Conservation (phyloP, 139 green algal species). For the Chlorella sp. region DNA sequence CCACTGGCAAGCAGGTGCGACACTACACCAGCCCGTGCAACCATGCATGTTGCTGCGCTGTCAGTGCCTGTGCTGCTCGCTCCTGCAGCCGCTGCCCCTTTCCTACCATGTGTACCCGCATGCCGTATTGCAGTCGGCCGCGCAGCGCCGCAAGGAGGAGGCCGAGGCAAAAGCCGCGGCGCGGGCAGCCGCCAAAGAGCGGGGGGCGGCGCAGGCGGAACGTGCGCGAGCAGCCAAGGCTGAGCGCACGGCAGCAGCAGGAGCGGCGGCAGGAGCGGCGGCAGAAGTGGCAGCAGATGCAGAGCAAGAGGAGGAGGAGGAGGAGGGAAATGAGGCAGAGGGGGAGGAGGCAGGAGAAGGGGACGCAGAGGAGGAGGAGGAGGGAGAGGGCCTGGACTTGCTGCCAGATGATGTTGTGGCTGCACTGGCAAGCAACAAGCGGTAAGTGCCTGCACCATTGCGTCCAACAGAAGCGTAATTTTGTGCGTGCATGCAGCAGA, state of each 20-base stretch:
- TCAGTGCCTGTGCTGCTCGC: background rate
- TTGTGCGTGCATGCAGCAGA: no score
- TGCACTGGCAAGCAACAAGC: constrained; percentile 25
- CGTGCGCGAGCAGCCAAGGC: constrained; percentile 8
- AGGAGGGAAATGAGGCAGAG: background rate
- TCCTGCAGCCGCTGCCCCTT: background rate
- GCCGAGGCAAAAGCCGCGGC: constrained; percentile 16
- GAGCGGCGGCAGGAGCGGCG: background rate
- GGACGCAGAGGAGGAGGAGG: background rate
- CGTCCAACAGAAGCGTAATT: background rate
- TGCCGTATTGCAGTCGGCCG: background rate
- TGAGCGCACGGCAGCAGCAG: background rate
- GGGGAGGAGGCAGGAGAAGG: background rate
- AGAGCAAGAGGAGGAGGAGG: background rate
- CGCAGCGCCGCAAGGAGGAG: background rate
- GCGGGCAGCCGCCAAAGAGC: background rate
- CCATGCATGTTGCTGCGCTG: constrained; percentile 14
- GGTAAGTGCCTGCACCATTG: background rate
- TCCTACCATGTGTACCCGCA: background rate
- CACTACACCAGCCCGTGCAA: background rate
- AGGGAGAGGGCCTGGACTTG: constrained; percentile 12
- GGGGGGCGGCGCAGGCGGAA: background rate
- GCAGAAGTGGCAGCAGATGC: background rate
- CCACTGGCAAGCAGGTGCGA: constrained; percentile 10
- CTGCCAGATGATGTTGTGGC: constrained; percentile 3